Conservation (phyloP, 106 monocot species). For the Dendrobium huoshanense region DNA sequence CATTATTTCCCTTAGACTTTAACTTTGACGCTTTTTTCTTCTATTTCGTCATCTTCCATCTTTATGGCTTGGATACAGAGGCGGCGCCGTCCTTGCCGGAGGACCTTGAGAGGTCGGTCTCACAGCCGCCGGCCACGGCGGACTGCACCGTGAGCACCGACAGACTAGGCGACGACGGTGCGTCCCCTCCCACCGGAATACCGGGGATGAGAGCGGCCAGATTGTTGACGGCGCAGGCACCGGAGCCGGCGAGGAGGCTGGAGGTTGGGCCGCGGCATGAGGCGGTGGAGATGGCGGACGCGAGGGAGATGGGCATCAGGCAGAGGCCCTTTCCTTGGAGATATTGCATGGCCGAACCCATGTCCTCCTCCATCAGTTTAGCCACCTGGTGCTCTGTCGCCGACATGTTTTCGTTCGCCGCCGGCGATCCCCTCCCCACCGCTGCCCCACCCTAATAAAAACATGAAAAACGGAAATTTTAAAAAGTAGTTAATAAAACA, state of each 20-base stretch:
- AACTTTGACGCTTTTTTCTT: neutral
- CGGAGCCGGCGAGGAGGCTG: neutral
- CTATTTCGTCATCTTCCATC: neutral
- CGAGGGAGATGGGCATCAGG: conserved; percentile 92
- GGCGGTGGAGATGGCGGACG: conserved; percentile 79
- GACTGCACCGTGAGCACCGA: conserved; percentile 70
- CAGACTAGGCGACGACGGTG: conserved; percentile 47
- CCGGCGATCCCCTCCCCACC: conserved; percentile 13
- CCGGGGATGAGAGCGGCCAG: neutral
- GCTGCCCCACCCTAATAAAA: conserved; percentile 4
- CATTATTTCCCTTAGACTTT: neutral
- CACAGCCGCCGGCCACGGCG: conserved; percentile 29
- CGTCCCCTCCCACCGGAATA: conserved; percentile 10
- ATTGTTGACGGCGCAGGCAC: neutral
- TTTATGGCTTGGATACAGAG: conserved; percentile 6
- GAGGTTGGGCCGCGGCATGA: conserved; percentile 20
- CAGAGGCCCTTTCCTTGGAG: conserved; percentile 87
- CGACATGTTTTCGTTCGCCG: conserved; percentile 24
- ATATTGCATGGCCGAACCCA: conserved; percentile 93
- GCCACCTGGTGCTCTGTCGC: conserved; percentile 83
- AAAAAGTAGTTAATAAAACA: neutral
- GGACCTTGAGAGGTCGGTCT: neutral
- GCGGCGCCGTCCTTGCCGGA: conserved; percentile 39
- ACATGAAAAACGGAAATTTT: neutral
- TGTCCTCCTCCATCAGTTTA: conserved; percentile 90